Conservation (phyloP, 2,329 filamentous ascomycete genomes). For the Rutstroemia sydowiana region DNA sequence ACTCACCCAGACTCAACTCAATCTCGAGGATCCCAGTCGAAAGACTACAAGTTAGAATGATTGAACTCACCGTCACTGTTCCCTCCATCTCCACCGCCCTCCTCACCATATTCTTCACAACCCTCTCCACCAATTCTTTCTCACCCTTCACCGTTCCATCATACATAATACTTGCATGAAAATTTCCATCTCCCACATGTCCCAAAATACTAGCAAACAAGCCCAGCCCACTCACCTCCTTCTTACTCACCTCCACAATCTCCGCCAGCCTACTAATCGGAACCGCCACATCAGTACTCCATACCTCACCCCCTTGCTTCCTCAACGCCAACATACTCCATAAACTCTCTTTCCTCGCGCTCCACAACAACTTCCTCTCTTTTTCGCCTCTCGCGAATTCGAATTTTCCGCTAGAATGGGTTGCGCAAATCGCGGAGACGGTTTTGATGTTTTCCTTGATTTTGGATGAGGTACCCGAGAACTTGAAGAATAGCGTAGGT, state of each 20-base stretch:
- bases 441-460: conserved; percentile 67
- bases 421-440: conserved; percentile 59
- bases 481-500: conserved; percentile 76
- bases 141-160: conserved; percentile 63
- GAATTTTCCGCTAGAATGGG: conserved; percentile 57
- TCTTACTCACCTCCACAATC: conserved; percentile 75
- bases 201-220: conserved; percentile 80
- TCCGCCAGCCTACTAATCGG: conserved; percentile 69
- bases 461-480: conserved; percentile 65
- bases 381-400: conserved; percentile 67
- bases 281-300: conserved; percentile 80
- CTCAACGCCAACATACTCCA: conserved; percentile 73
- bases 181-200: conserved; percentile 87
- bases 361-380: conserved; percentile 73
- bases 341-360: conserved; percentile 72
- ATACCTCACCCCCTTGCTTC: conserved; percentile 62
- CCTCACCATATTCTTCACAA: conserved; percentile 80
- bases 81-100: conserved; percentile 87
- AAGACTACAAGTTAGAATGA: too few species aligned
- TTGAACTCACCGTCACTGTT: too few species aligned
- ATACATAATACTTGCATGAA: conserved; percentile 88
- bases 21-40: too few species aligned
- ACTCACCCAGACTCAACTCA: neutral
- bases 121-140: conserved; percentile 64
- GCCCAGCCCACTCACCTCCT: conserved; percentile 67